A percentile compares a stretch with the other conserved stretches of the same genome.
Evolutionary conservation across 306 rosid species (phyloP).

Genomic region (Vigna radiata): DNA sequence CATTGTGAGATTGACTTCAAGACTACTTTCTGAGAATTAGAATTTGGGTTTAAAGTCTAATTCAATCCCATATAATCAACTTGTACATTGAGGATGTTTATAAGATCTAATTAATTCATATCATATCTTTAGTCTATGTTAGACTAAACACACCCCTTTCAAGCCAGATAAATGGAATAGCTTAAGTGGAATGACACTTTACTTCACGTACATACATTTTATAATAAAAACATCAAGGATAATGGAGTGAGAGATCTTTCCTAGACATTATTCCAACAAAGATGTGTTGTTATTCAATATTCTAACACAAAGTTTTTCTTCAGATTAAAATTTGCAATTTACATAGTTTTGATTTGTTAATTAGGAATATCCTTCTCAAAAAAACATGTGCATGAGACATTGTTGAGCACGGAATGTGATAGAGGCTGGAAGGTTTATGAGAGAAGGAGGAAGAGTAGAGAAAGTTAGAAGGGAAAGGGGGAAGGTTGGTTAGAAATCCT

Average conservation of each 20-base stretch:
- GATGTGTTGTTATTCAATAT: not conserved
- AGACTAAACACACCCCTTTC: not conserved
- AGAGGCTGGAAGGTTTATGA: too few relatives aligned
- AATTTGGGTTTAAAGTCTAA: not conserved
- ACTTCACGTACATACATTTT: not conserved
- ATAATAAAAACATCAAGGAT: not conserved
- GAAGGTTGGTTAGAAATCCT: too few relatives aligned
- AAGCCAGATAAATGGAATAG: not conserved
- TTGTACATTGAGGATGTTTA: not conserved
- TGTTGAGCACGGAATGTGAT: not conserved
- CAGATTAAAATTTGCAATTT: too few relatives aligned
- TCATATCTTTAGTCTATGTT: not conserved
- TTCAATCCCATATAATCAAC: not conserved
- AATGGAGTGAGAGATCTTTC: too few relatives aligned
- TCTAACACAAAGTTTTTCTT: too few relatives aligned
- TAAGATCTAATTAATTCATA: not conserved
- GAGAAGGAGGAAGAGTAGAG: too few relatives aligned
- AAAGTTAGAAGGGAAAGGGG: too few relatives aligned
- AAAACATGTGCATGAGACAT: too few relatives aligned
- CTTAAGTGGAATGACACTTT: not conserved
- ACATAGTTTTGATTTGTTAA: too few relatives aligned
- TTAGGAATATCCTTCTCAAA: too few relatives aligned
- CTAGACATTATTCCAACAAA: too few relatives aligned
- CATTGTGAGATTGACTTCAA: too few relatives aligned
- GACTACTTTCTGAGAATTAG: not conserved